Percentiles rank a stretch among this genome's conserved stretches.
Conservation (phyloP, 257 asterid genomes). For the Mitragyna speciosa region DNA sequence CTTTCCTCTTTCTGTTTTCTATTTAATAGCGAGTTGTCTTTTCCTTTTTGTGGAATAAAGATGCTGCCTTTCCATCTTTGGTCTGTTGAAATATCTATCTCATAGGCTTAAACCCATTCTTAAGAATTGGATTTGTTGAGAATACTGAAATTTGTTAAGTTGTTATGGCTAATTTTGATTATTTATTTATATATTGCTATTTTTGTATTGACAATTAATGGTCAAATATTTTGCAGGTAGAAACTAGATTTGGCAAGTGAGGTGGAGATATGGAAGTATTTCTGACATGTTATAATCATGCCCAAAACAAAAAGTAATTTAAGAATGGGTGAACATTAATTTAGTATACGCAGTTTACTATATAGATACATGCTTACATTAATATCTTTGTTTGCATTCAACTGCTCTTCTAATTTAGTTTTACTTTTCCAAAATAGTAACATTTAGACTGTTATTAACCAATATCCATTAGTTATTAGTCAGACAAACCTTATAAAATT, state of each 20-base stretch:
- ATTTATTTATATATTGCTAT: not conserved
- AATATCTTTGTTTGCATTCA: too few relatives aligned
- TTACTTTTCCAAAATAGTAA: too few relatives aligned
- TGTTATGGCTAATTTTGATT: not conserved
- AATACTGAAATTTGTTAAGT: not conserved
- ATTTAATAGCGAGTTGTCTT: not conserved
- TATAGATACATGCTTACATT: too few relatives aligned
- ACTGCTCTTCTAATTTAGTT: too few relatives aligned
- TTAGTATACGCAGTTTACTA: too few relatives aligned
- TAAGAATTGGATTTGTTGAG: not conserved
- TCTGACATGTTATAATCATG: not conserved
- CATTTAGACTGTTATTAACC: too few relatives aligned
- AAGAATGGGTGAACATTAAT: too few relatives aligned
- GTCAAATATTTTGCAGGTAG: not conserved
- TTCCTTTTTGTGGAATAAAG: not conserved
- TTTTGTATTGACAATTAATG: not conserved
- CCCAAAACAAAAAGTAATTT: not conserved
- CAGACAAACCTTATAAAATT: too few relatives aligned
- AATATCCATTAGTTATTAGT: too few relatives aligned
- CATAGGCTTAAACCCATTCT: not conserved
- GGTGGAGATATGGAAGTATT: not conserved
- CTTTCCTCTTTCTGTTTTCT: not conserved
- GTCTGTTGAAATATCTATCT: not conserved
- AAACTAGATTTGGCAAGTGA: not conserved
- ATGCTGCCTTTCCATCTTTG: not conserved